These are phyloP conservation scores for Solanum aculeatissimum DNA, from an alignment of 305 asterid species.

Conservation along the genomic window DNA sequence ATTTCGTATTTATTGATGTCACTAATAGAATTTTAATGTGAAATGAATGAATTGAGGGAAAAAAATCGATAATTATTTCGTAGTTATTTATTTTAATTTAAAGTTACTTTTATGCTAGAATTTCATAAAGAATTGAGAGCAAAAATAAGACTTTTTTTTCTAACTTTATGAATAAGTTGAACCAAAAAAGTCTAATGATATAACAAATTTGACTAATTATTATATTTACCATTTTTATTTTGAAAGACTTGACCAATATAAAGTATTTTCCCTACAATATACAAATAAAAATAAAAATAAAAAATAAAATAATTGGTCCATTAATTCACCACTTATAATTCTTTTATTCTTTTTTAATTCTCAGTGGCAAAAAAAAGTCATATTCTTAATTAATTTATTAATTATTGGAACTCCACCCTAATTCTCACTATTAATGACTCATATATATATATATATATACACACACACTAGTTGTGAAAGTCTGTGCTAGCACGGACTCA, in stretches of 20 bases:
- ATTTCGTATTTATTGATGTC: background rate
- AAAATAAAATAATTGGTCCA: background rate
- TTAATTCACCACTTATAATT: background rate
- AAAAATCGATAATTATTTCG: background rate
- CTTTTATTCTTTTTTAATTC: background rate
- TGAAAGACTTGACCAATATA: background rate
- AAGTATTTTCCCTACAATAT: background rate
- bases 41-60: background rate
- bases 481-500: too few species aligned
- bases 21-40: background rate
- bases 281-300: background rate
- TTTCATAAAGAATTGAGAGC: background rate
- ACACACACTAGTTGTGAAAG: too few species aligned
- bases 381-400: background rate
- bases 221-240: background rate
- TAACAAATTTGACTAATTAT: background rate
- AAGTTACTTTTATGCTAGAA: background rate
- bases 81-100: background rate
- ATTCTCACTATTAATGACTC: background rate
- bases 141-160: background rate
- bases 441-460: too few species aligned
- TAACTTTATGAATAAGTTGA: background rate
- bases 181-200: background rate
- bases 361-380: background rate
- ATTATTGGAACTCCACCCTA: background rate